Evolutionary conservation across 140 eudicot species (phyloP), one percentile per base, ranked within the genome.

Genomic region (Flaveria floridana): DNA sequence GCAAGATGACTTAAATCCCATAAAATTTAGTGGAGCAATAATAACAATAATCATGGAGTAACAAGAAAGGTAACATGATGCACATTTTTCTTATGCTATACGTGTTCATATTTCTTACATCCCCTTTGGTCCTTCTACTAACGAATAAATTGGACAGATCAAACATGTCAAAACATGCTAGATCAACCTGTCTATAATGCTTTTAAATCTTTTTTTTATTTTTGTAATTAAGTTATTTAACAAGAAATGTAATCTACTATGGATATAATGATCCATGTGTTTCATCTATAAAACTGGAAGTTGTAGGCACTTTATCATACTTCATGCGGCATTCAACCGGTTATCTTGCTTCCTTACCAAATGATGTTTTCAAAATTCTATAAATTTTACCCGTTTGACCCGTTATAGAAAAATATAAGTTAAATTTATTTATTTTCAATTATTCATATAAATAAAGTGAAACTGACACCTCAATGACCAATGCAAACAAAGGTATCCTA

Each of bases 41-140:
- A 1, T 51, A 64, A 7, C 10, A 71, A 63, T 63, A 61, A 46
- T 76, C 23, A 68, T 67, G 59, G 30, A 50, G 30, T 39, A 51
- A 65, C 76, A 13, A 28, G 18, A 71, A 39, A 62, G 7, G 48
- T 78, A 13, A 70, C 77, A 64, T 72, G 68, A 63, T 52, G 25
- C 78, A 50, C 67, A 37, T 63, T n/a, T 78, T 70, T 64, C 21
- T 62, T 46, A 61, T 48, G 37, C 18, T 68, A 21, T 10, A 20
- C 23, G 39, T 68, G 73, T 47, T 46, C 37, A 68, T 10, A 44
- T 19, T 44, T 19, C 41, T 9, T 68, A 68, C 73, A 68, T 68
- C 73, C 57, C 72, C 58, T 19, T 44, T 20, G 57, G 47, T 1
- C 41, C 41, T 34, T 34, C 8, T 34, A 13, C 58, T 68, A 58